phyloP scores from a whole-genome alignment of 2,329 filamentous ascomycete species.

The Monosporascus sp. region DNA sequence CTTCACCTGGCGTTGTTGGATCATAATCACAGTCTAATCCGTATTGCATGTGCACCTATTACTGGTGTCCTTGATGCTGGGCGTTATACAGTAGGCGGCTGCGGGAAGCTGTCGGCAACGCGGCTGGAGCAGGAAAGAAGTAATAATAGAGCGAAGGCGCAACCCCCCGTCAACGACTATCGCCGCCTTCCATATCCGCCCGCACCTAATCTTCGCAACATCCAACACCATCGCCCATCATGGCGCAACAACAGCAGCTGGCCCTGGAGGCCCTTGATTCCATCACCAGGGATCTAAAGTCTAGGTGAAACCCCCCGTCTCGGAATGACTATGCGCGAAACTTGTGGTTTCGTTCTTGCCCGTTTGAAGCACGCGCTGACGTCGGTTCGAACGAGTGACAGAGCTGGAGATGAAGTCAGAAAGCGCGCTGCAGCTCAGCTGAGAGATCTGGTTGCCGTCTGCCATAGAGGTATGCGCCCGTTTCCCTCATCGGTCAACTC shows the following conservation, averaged over 20 bases:
- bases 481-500: background rate
- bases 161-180: no score
- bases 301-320: conserved; percentile 37
- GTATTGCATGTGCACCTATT: no score
- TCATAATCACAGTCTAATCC: no score
- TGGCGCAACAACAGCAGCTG: conserved; percentile 42
- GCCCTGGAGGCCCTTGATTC: conserved; percentile 51
- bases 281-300: conserved; percentile 50
- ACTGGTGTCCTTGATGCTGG: conserved; percentile 15
- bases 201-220: no score
- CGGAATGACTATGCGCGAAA: background rate
- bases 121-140: conserved; percentile 16
- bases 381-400: conserved; percentile 4
- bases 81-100: conserved; percentile 12
- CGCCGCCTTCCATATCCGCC: no score
- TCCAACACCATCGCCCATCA: conserved; percentile 17
- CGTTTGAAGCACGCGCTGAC: background rate
- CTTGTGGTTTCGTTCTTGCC: background rate
- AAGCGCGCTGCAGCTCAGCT: conserved; percentile 50
- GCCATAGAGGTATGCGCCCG: conserved; percentile 45
- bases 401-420: conserved; percentile 44
- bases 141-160: background rate
- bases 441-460: conserved; percentile 48
- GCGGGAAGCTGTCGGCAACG: conserved; percentile 25
- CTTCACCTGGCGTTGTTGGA: no score